A percentile compares a stretch with the other conserved stretches of the same genome.
phyloP scores from a whole-genome alignment of 305 asterid species.

The Ruellia speciosa region DNA sequence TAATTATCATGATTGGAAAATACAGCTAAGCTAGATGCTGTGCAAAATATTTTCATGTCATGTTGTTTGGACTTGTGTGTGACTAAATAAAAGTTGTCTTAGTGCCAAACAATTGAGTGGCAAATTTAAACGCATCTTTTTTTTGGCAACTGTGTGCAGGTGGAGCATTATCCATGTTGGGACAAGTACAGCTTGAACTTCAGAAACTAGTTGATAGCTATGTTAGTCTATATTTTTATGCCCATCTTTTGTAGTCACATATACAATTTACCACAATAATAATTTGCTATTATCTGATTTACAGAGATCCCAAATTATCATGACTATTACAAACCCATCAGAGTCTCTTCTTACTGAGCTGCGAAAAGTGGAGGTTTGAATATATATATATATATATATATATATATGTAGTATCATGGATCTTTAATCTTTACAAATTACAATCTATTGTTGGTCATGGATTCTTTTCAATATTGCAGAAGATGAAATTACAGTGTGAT shows the following conservation, averaged over 20 bases:
- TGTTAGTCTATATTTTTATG: slow-evolving; percentile 42
- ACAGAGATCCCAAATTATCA: slow-evolving; percentile 74
- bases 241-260: slow-evolving; percentile 18
- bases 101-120: slow-evolving; percentile 7
- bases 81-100: slow-evolving; percentile 4
- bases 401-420: no score
- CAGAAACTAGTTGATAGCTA: slow-evolving; percentile 74
- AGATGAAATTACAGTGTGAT: slow-evolving; percentile 91
- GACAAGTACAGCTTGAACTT: slow-evolving; percentile 75
- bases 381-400: slow-evolving; percentile 3
- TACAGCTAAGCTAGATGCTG: not conserved
- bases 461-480: slow-evolving; percentile 50
- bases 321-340: slow-evolving; percentile 86
- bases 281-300: slow-evolving; percentile 29
- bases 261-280: slow-evolving; percentile 23
- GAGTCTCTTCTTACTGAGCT: slow-evolving; percentile 92
- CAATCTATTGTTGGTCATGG: slow-evolving; percentile 12
- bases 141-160: slow-evolving; percentile 41
- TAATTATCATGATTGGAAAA: not conserved
- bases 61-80: slow-evolving; percentile 5
- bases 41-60: not conserved
- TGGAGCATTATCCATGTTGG: slow-evolving; percentile 60
- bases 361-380: slow-evolving; percentile 88
- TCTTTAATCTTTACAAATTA: slow-evolving; percentile 8
- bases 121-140: slow-evolving; percentile 11